A percentile compares a stretch with the other conserved stretches of the same genome.
These are phyloP conservation scores for Picochlorum sp. DNA, from an alignment of 139 green algal species.

Conservation along the genomic window DNA sequence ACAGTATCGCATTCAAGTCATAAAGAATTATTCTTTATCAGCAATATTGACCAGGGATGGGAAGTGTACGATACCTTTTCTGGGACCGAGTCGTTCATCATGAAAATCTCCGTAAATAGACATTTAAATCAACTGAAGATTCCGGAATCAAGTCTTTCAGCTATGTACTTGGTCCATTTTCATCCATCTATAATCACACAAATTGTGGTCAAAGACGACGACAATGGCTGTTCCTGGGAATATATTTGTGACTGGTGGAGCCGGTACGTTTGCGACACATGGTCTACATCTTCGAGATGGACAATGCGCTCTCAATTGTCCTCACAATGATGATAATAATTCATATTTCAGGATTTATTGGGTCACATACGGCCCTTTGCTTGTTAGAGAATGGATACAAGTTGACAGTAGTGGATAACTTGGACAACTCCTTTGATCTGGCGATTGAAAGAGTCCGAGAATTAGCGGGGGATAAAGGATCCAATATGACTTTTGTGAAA, in stretches of 20 bases:
- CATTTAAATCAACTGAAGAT: no score
- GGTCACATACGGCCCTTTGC: slow-evolving; percentile 77
- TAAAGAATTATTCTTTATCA: no score
- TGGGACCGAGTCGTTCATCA: no score
- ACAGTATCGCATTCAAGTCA: no score
- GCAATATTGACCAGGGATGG: no score
- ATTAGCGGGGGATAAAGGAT: slow-evolving; percentile 65
- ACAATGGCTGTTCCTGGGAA: slow-evolving; percentile 20
- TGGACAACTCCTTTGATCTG: slow-evolving; percentile 78
- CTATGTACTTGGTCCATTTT: no score
- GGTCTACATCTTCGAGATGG: no score
- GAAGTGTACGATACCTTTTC: no score
- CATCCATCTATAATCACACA: no score
- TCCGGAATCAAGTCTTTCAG: no score
- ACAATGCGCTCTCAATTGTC: no score
- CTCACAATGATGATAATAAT: background rate
- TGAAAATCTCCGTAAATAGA: no score
- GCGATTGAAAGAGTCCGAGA: slow-evolving; percentile 76
- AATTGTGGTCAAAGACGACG: background rate
- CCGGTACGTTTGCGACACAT: background rate
- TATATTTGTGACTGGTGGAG: slow-evolving; percentile 73
- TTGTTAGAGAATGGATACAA: slow-evolving; percentile 74
- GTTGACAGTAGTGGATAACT: slow-evolving; percentile 85
- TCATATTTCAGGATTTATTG: slow-evolving; percentile 35
- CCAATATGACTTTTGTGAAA: slow-evolving; percentile 74